Base-by-base conservation (phyloP, 345 rosid genomes). In the Lepidium didymum region DNA sequence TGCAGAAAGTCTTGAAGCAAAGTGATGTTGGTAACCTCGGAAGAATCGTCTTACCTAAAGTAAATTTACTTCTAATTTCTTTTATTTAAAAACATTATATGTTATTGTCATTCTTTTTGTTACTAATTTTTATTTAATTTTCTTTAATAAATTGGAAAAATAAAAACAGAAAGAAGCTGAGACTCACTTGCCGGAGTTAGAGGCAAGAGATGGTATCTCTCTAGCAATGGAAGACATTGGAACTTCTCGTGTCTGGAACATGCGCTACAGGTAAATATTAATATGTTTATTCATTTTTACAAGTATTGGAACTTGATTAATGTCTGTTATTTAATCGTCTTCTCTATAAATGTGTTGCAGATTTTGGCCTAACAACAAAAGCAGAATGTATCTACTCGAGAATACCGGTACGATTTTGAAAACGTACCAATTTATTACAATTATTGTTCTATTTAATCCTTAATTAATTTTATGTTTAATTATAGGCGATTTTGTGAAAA, bases 351-450 rank as follows among this genome's bases (percentile, higher is more conserved):
- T 79, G 88, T 72, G 80, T 77, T 81, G 74, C 86, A 94, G 99
- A 70, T 94, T 91, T 86, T 94, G 99, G 99, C 99, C 99, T 13
- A 94, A 94, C 83, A 94, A 94, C 76, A 94, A 94, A 78, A 94
- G 99, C 85, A 94, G 97, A 88, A 91, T 94, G 97, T 94, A 94
- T 77, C 97, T 94, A 68, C 96, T 94, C 25, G 99, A 94, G 72
- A 94, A 94, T 83, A 94, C 97, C 5, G 97, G 99, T 86, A 57
- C 27, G 71, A 37, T 16, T 40, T 52, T 33, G 6, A 45, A 53
- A 68, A 27, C 2, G n/a, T 33, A 29, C 16, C 6, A 19, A 7
- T 66, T 14, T 47, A 12, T 15, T 36, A 8, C 45, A 23, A 12
- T 52, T 33, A 35, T 19, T 38, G 31, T 38, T 33, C 7, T 40